Conservation (phyloP, 164 flowering plant genomes). For the Piper betle region DNA sequence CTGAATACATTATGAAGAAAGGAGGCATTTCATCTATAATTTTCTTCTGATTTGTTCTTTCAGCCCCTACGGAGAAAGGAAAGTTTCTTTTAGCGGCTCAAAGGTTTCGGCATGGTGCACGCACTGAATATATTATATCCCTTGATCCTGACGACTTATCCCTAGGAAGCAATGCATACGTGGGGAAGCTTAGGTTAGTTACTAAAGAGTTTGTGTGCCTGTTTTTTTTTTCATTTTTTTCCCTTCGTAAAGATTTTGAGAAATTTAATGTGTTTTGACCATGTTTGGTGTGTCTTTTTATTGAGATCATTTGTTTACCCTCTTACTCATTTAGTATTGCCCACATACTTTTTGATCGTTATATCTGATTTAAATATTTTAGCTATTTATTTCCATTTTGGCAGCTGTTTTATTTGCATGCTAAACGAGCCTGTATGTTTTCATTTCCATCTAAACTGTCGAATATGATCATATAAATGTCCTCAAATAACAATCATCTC, state of each 20-base stretch:
- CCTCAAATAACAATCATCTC: too few species aligned
- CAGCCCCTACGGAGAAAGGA: constrained; percentile 73
- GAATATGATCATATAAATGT: too few species aligned
- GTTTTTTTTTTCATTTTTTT: too few species aligned
- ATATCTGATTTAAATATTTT: too few species aligned
- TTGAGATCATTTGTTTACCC: background rate
- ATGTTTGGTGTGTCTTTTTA: too few species aligned
- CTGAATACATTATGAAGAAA: too few species aligned
- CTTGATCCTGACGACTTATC: constrained; percentile 80
- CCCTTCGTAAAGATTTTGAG: background rate
- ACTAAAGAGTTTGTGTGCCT: background rate
- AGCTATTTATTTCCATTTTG: too few species aligned
- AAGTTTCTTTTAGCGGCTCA: constrained; percentile 94
- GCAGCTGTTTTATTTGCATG: background rate
- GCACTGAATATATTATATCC: constrained; percentile 76
- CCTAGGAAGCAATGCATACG: constrained; percentile 90
- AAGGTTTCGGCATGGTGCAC: constrained; percentile 65
- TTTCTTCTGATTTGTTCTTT: constrained; percentile 4
- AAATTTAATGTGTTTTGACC: too few species aligned
- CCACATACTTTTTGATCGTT: too few species aligned
- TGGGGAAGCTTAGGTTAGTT: constrained; percentile 81
- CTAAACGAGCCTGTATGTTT: background rate
- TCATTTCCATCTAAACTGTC: background rate
- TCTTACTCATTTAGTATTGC: background rate
- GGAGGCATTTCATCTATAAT: background rate